Evolutionary conservation across 2,329 filamentous ascomycete species (phyloP), one percentile per base, ranked within the genome.

Genomic region (Cladobotryum mycophilum): DNA sequence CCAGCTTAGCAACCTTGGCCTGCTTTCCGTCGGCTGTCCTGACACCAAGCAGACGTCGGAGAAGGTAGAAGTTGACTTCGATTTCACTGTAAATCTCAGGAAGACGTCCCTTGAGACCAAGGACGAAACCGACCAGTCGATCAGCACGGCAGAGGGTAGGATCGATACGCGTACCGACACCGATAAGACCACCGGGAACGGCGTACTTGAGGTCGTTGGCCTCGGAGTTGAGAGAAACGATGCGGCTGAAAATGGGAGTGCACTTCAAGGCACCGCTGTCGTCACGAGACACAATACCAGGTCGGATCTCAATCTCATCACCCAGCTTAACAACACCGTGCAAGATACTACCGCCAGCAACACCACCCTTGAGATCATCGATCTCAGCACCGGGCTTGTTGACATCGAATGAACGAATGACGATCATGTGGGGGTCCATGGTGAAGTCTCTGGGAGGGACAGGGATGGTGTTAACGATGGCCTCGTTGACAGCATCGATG

Each of bases 361-460:
- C 93, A 82, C 93, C 93, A 67, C 93, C 93, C 81, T 97, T 96
- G 56, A 99, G 80, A 62, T 99, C 93, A 54, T 97, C 92, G 58
- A 99, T 97, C 73, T 96, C 93, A 40, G 93, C 91, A 81, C 93
- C 93, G 40, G 93, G 93, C 81, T 99, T 99, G 84, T 99, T 99
- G 66, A 99, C 95, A 67, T 99, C 93, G 70, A 99, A 99, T 2
- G 92, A 97, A 71, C 93, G 89, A 70, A 99, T 99, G 67, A 99
- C 86, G 65, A 99, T 99, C 89, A 99, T 96, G 74, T 96, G 91
- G 41, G 93, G 93, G 59, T 92, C 88, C 62, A 87, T 82, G 60
- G 84, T 84, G 76, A 99, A 97, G 71, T 97, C 91, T 70, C 93
- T 82, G 54, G 86, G 75, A 14, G 93, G 93, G 9, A 97, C 86